A percentile compares a stretch with the other conserved stretches of the same genome.
These are phyloP conservation scores for Aspergillus wentii DNA, from an alignment of 495 filamentous ascomycete genomes.

Conservation along the genomic window DNA sequence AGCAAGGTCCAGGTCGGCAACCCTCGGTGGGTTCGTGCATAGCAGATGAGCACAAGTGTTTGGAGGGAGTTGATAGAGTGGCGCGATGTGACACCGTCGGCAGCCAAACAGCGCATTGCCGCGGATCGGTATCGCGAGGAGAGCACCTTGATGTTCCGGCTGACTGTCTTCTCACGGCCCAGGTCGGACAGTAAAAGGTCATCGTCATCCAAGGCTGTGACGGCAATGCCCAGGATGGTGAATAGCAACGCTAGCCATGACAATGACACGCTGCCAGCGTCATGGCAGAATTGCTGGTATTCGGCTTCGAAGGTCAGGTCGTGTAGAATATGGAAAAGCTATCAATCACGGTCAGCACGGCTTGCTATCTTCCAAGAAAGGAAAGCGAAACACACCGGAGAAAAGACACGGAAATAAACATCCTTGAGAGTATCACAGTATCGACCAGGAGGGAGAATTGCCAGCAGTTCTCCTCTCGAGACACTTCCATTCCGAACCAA, in stretches of 20 bases:
- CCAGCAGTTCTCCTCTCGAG: constrained; percentile 27
- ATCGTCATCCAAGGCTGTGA: constrained; percentile 41
- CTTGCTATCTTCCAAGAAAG: too few species aligned
- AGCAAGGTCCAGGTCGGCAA: constrained; percentile 37
- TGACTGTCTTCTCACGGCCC: constrained; percentile 34
- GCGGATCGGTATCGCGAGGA: constrained; percentile 41
- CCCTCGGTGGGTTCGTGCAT: constrained; percentile 37
- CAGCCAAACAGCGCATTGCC: constrained; percentile 38
- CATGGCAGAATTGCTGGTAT: constrained; percentile 40
- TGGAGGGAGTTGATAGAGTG: constrained; percentile 45
- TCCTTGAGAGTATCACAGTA: constrained; percentile 37
- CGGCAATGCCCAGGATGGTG: constrained; percentile 36
- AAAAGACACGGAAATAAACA: constrained; percentile 37
- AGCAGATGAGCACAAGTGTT: constrained; percentile 39
- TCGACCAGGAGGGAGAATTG: constrained; percentile 30
- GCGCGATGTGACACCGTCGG: constrained; percentile 37
- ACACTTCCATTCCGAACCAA: constrained; percentile 22
- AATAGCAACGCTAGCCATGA: constrained; percentile 44
- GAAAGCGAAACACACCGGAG: constrained; percentile 21
- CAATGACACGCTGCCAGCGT: constrained; percentile 32
- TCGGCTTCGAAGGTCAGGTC: constrained; percentile 44
- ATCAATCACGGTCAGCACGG: neutral
- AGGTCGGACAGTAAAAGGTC: constrained; percentile 38
- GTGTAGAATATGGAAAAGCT: constrained; percentile 42
- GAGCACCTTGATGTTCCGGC: constrained; percentile 36